Percentiles rank a stretch among this genome's conserved stretches.
Conservation (phyloP, 345 rosid genomes). For the Sonneratia caseolaris region DNA sequence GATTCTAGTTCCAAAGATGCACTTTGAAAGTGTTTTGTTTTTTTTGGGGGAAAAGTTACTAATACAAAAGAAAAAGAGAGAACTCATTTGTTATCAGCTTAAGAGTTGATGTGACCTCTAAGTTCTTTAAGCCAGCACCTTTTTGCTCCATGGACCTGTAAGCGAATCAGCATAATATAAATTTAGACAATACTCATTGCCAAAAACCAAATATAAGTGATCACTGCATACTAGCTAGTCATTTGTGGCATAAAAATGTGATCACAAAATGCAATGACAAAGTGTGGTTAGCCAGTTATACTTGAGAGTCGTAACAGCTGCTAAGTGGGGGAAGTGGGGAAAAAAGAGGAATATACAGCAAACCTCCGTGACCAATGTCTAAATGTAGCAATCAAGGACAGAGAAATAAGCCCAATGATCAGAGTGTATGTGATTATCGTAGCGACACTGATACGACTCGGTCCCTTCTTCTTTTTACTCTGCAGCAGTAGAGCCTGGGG, state of each 20-base stretch:
- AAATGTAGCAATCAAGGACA: slow-evolving; percentile 42
- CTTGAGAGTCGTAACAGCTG: neutral
- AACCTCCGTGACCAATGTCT: slow-evolving; percentile 56
- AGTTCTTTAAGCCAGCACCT: slow-evolving; percentile 19
- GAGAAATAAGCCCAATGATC: slow-evolving; percentile 30
- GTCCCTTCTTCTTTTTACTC: slow-evolving; percentile 70
- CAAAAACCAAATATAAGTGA: neutral
- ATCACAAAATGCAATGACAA: neutral
- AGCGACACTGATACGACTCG: slow-evolving; percentile 42
- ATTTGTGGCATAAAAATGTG: neutral
- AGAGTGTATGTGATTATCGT: slow-evolving; percentile 39
- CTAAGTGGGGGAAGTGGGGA: too few relatives aligned
- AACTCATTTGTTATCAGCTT: neutral
- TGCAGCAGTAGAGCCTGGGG: slow-evolving; percentile 63
- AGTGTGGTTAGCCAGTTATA: neutral
- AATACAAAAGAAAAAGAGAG: neutral
- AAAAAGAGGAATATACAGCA: slow-evolving; percentile 4
- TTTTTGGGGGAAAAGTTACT: neutral
- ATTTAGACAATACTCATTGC: neutral
- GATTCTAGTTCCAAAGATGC: neutral
- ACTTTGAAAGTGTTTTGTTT: neutral
- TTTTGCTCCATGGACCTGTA: slow-evolving; percentile 14
- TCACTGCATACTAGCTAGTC: neutral
- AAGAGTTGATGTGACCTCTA: slow-evolving; percentile 25
- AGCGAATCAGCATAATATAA: slow-evolving; percentile 1